Evolutionary conservation across 805 yeast genomes (phyloP), one percentile per base, ranked within the genome.

Genomic region (Candida koratica): DNA sequence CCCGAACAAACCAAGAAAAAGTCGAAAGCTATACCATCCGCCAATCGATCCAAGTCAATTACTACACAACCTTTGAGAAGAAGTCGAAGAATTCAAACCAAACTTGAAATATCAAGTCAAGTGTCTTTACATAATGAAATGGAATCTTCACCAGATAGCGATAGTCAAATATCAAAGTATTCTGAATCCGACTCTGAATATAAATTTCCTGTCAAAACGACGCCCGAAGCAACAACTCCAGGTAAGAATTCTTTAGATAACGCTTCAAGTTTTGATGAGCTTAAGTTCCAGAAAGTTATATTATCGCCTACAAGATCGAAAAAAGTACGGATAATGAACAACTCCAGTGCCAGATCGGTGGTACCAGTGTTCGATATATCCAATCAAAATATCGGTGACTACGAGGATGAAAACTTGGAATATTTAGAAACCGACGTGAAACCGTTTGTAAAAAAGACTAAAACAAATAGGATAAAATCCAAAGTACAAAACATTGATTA

Each of bases 381-480:
- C 2, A 47, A 52, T 31, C 64, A 53, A 13, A 55, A 60, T 23
- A 34, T 60, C 4, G 68, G 67, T 13, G 67, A 61, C 25, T 62
- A 63, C 33, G 61, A 53, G 5, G 69, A 60, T 37, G 45, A 47
- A 3, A 55, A 62, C 37, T 20, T 63, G 4, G 49, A 54, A 3
- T 53, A 43, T 28, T 38, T 58, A 19, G 68, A 63, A 16, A 11
- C 9, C 4, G 29, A 31, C 27, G 16, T 32, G 5, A 17, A 37
- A 4, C 22, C 26, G 4, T 17, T 31, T 3, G 16, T 16, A 6
- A 9, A 13, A 18, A 9, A 32, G 10, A 10, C 28, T 13, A 28
- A 28, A 14, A 16, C 18, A 10, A 11, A 9, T 11, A 20, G 15
- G 17, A n/a, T n/a, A 10, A 32, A 32, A 13, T 29, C 34, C 2